phyloP scores from a whole-genome alignment of 2,329 filamentous ascomycete genomes.

The Ampelomyces quisqualis region DNA sequence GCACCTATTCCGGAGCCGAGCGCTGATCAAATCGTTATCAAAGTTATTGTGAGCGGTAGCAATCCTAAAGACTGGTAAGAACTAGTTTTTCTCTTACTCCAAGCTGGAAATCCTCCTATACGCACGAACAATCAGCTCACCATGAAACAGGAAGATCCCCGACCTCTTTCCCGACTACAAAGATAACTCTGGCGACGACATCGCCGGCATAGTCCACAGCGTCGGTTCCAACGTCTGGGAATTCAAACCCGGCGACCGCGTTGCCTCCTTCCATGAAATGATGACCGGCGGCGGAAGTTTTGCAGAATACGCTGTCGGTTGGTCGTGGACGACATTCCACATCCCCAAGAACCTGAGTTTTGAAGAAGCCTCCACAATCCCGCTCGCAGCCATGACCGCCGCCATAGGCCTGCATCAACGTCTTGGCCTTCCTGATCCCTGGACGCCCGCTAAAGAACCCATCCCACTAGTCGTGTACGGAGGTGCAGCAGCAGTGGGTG shows the following conservation, averaged over 20 bases:
- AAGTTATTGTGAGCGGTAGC: constrained; percentile 43
- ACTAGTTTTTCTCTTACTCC: not conserved
- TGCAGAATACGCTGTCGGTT: constrained; percentile 62
- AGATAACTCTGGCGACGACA: constrained; percentile 56
- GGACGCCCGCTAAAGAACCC: constrained; percentile 28
- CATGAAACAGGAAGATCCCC: constrained; percentile 29
- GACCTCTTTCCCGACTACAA: constrained; percentile 17
- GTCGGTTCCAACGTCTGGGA: constrained; percentile 59
- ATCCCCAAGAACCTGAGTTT: constrained; percentile 53
- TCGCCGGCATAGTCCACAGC: constrained; percentile 56
- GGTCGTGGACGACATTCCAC: constrained; percentile 59
- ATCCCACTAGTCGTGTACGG: constrained; percentile 47
- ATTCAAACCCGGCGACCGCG: constrained; percentile 59
- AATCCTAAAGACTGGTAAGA: constrained; percentile 54
- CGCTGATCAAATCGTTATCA: constrained; percentile 42
- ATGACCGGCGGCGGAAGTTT: constrained; percentile 54
- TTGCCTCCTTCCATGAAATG: constrained; percentile 60
- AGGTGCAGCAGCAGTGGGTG: constrained; percentile 45
- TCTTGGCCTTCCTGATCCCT: constrained; percentile 47
- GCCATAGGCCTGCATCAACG: constrained; percentile 49
- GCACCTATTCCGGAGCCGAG: constrained; percentile 35
- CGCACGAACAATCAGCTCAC: not conserved
- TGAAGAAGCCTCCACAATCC: constrained; percentile 52
- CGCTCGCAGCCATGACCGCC: constrained; percentile 50
- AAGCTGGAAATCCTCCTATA: not conserved